phyloP scores from a whole-genome alignment of 805 yeast genomes.

The Dipodascopsis uninucleata region DNA sequence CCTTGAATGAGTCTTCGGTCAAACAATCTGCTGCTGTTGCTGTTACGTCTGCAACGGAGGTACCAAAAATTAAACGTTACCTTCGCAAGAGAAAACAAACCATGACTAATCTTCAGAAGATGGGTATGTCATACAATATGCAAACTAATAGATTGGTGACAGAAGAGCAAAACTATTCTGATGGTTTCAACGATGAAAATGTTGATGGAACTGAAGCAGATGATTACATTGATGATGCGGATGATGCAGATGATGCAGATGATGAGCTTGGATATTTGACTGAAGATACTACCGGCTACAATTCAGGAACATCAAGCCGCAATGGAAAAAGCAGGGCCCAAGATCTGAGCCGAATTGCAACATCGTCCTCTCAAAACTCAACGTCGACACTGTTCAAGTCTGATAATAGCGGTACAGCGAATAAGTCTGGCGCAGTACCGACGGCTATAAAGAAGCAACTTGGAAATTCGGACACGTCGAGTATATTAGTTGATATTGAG shows the following conservation, averaged over 20 bases:
- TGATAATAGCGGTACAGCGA: too few species aligned
- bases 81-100: conserved; percentile 35
- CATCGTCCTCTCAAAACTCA: conserved; percentile 12
- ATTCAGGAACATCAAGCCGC: too few species aligned
- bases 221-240: conserved; percentile 25
- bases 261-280: conserved; percentile 17
- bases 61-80: conserved; percentile 17
- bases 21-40: conserved; percentile 5
- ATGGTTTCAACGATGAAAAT: conserved; percentile 29
- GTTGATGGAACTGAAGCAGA: conserved; percentile 29
- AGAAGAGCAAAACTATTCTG: conserved; percentile 32
- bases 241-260: too few species aligned
- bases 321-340: conserved; percentile 17
- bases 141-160: conserved; percentile 53
- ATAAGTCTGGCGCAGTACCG: too few species aligned
- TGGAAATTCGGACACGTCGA: conserved; percentile 9
- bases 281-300: conserved; percentile 25
- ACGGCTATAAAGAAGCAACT: conserved; percentile 4
- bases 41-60: conserved; percentile 9
- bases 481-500: conserved; percentile 14
- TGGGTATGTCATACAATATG: conserved; percentile 79
- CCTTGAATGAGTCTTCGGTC: conserved; percentile 6
- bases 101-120: conserved; percentile 62
- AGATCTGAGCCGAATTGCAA: conserved; percentile 11
- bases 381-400: conserved; percentile 18